Evolutionary conservation across 2,329 filamentous ascomycete species (phyloP), one percentile per base, ranked within the genome.

Genomic region (Talaromyces pinophilus): DNA sequence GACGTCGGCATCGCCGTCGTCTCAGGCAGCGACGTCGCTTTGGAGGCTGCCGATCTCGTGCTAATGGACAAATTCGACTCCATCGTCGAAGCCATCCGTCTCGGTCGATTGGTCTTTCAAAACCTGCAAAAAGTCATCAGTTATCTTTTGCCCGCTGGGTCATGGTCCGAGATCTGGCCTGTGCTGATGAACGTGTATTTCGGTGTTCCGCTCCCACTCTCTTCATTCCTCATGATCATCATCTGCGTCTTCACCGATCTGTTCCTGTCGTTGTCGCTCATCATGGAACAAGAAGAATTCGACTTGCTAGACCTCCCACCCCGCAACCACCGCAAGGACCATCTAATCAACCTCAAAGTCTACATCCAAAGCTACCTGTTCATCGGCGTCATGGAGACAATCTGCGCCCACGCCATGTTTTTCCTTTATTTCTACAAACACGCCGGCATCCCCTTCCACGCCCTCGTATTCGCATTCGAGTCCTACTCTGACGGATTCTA

Each of bases 141-240:
- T 42, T 81, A 79, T 52, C 77, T 86, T 0, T 75, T 86, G 0
- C 84, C 83, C 0, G 84, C 85, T 0, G 84, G 85, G 44, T 81
- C 78, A 59, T 86, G 81, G 78, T 86, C 84, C 4, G 85, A 87
- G 71, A 85, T 87, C 68, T 86, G 84, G 83, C 85, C 85, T 0
- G 84, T 86, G 0, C 40, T 87, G 1, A 74, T 85, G 69, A 86
- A 86, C 68, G 84, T 86, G 65, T 85, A 83, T 70, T 83, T 86
- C 35, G 84, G 85, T 2, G 80, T 86, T 2, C 85, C 85, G 0
- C 76, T 84, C 0, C 83, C 83, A 0, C 71, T 86, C 0, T 82
- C 78, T 46, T 80, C 83, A 0, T 86, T 86, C 71, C 78, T 86
- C 50, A 86, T 86, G 84, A 86, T 86, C 69, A 84, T 86, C 68